A percentile compares a stretch with the other conserved stretches of the same genome.
phyloP scores from a whole-genome alignment of 2,329 filamentous ascomycete species.

The Neofusicoccum umdonicola region DNA sequence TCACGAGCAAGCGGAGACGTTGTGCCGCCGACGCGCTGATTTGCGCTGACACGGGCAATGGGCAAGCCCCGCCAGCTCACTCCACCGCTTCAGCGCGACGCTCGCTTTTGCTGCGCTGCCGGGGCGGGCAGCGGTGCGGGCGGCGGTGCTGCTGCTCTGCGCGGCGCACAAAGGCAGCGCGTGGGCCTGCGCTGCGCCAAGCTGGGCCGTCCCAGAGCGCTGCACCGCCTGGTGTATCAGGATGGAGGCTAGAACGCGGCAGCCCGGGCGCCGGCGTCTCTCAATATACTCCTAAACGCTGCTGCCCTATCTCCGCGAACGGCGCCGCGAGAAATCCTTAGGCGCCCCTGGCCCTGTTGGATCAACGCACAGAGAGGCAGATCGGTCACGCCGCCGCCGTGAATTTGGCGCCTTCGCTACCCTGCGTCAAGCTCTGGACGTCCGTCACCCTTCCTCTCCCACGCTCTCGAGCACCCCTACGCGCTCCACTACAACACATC shows the following conservation, averaged over 20 bases:
- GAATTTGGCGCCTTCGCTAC: constrained; percentile 8
- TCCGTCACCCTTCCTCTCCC: background rate
- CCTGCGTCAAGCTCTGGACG: constrained; percentile 6
- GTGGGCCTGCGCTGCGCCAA: background rate
- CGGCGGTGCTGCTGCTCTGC: background rate
- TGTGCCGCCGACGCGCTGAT: constrained; percentile 9
- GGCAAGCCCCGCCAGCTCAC: background rate
- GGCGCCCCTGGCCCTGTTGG: constrained; percentile 11
- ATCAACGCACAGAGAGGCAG: constrained; percentile 7
- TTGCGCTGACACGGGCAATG: constrained; percentile 1
- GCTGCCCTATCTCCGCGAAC: background rate
- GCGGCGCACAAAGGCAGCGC: background rate
- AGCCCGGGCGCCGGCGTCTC: background rate
- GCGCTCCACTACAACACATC: constrained; percentile 14
- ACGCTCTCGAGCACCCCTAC: background rate
- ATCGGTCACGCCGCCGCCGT: constrained; percentile 1
- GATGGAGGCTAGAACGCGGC: constrained; percentile 8
- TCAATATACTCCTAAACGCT: no score
- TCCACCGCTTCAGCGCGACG: background rate
- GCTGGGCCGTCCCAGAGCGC: background rate
- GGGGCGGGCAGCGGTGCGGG: background rate
- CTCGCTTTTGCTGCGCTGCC: background rate
- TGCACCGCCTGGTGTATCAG: background rate
- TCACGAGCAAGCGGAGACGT: constrained; percentile 2
- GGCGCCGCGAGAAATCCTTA: constrained; percentile 9